phyloP scores from a whole-genome alignment of 768 basidiomycete species.

The Russula sp. region DNA sequence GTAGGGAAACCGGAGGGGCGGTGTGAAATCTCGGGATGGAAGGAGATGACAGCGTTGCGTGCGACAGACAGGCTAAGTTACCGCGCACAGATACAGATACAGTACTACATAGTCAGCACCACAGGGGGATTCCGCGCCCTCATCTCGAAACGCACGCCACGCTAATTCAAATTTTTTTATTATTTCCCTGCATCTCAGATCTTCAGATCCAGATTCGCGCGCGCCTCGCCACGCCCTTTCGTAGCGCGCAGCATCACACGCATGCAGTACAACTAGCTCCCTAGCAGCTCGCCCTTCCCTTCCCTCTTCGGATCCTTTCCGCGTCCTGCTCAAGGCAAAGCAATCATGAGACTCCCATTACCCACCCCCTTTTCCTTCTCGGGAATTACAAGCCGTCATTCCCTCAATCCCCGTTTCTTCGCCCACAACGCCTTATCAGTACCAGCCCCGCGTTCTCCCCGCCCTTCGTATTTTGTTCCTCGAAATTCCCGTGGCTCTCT shows the following conservation, averaged over 20 bases:
- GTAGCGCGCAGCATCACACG: background rate
- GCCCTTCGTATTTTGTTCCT: constrained; percentile 49
- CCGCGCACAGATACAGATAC: background rate
- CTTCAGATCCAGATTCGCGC: background rate
- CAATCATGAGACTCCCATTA: constrained; percentile 4
- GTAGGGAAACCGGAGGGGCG: constrained; percentile 21
- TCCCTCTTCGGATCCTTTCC: background rate
- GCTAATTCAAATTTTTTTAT: constrained; percentile 4
- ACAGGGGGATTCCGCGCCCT: background rate
- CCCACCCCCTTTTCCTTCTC: constrained; percentile 1
- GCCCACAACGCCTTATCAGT: constrained; percentile 7
- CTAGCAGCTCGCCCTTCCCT: background rate
- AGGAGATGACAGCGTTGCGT: constrained; percentile 19
- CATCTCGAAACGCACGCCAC: constrained; percentile 14
- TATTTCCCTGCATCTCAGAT: background rate
- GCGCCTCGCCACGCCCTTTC: background rate
- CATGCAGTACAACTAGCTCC: too few species aligned
- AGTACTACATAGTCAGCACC: background rate
- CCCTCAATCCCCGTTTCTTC: constrained; percentile 6
- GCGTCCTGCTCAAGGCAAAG: background rate
- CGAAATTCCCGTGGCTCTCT: constrained; percentile 62
- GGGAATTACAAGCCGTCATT: background rate
- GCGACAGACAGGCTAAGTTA: background rate
- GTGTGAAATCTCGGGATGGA: constrained; percentile 22
- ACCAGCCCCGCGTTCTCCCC: constrained; percentile 6